Conservation (phyloP, 2,329 filamentous ascomycete species). For the Colletotrichum tropicale region DNA sequence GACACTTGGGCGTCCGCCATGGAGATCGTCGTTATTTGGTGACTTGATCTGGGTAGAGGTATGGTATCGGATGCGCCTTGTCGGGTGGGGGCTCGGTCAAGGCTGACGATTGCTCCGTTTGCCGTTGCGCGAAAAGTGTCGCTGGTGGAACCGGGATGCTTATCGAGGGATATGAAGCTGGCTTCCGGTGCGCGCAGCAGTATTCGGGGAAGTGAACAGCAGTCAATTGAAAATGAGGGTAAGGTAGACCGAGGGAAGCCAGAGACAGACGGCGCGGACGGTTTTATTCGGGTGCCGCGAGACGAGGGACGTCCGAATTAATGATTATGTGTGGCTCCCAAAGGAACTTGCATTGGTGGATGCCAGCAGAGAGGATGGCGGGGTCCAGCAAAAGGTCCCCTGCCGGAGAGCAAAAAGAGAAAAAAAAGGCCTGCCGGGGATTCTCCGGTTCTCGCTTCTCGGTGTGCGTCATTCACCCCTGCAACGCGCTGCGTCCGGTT, state of each 20-base stretch:
- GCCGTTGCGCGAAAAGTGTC: background rate
- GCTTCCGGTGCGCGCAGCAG: background rate
- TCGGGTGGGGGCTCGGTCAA: background rate
- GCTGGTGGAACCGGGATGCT: background rate
- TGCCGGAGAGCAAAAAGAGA: background rate
- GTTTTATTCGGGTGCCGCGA: constrained; percentile 1
- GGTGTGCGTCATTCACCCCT: constrained; percentile 18
- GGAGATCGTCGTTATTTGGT: background rate
- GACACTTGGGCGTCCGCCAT: constrained; percentile 11
- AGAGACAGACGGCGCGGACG: background rate
- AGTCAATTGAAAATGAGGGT: background rate
- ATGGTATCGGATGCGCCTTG: background rate
- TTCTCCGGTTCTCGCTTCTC: constrained; percentile 2
- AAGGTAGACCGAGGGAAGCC: background rate
- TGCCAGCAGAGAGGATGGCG: background rate
- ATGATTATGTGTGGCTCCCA: constrained; percentile 16
- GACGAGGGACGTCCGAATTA: constrained; percentile 13
- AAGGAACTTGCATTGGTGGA: constrained; percentile 11
- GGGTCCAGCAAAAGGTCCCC: background rate
- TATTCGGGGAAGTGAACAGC: background rate
- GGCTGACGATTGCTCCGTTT: background rate
- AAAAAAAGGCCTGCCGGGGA: background rate
- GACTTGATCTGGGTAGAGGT: background rate
- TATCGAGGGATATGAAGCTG: background rate
- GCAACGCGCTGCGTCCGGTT: background rate